Percentiles rank a stretch among this genome's conserved stretches.
Evolutionary conservation across 768 basidiomycete genomes (phyloP).

Genomic region (Psilocybe azurescens): DNA sequence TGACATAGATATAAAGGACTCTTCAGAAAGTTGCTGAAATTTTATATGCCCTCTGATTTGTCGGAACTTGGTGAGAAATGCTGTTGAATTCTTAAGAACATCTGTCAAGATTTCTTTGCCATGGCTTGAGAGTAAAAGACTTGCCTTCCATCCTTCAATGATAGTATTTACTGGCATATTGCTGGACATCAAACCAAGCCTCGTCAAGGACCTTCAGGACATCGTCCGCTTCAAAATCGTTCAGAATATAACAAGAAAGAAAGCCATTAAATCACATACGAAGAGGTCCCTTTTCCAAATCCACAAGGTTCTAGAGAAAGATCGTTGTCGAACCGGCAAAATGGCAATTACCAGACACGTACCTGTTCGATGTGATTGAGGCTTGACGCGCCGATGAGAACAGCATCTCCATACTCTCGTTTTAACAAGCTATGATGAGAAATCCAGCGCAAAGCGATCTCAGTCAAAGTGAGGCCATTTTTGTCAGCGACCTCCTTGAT

Average conservation of each 20-base stretch:
- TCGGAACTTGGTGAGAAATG: too few relatives aligned
- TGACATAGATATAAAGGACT: too few relatives aligned
- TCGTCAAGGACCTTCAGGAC: conserved; percentile 54
- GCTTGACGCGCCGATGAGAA: conserved; percentile 68
- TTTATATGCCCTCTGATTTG: too few relatives aligned
- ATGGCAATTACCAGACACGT: background rate
- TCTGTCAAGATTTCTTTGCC: too few relatives aligned
- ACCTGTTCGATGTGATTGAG: conserved; percentile 61
- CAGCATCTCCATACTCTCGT: conserved; percentile 51
- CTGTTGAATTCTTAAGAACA: too few relatives aligned
- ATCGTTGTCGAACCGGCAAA: too few relatives aligned
- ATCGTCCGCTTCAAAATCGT: conserved; percentile 43
- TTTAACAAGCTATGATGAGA: conserved; percentile 58
- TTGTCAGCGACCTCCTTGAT: conserved; percentile 48
- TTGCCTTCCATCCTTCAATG: conserved; percentile 8
- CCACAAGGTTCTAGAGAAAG: conserved; percentile 44
- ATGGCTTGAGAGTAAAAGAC: too few relatives aligned
- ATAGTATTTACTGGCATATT: conserved; percentile 46
- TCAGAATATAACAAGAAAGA: background rate
- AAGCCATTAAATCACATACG: conserved; percentile 35
- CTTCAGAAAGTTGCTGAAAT: too few relatives aligned
- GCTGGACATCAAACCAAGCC: conserved; percentile 51
- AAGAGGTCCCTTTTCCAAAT: conserved; percentile 63
- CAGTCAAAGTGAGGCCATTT: conserved; percentile 46
- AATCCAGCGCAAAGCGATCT: conserved; percentile 65